Evolutionary conservation across 2,329 filamentous ascomycete genomes (phyloP).

Genomic region (Curvularia sp.): DNA sequence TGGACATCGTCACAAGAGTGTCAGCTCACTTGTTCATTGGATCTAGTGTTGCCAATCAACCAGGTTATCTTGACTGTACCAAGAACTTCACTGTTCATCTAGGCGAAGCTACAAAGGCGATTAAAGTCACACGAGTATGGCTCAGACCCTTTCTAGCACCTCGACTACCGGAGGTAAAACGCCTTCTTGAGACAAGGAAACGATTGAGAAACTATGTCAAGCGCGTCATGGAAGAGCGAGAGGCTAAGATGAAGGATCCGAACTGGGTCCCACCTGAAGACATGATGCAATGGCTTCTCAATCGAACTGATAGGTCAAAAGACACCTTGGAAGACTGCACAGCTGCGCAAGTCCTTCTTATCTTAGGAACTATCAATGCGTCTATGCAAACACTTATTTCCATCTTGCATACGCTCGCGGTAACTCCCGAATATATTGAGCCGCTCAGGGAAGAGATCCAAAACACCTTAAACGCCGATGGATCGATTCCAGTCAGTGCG

Average conservation of each 20-base stretch:
- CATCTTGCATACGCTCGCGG: slow-evolving; percentile 41
- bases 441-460: slow-evolving; percentile 54
- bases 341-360: slow-evolving; percentile 32
- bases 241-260: slow-evolving; percentile 34
- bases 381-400: slow-evolving; percentile 36
- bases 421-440: slow-evolving; percentile 51
- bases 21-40: slow-evolving; percentile 46
- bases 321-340: slow-evolving; percentile 13
- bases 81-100: slow-evolving; percentile 44
- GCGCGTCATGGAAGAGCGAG: slow-evolving; percentile 38
- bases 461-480: slow-evolving; percentile 48
- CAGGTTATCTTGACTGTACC: slow-evolving; percentile 38
- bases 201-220: slow-evolving; percentile 23
- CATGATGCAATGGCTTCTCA: slow-evolving; percentile 49
- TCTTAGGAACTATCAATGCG: slow-evolving; percentile 42
- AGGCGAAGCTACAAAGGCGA: slow-evolving; percentile 34
- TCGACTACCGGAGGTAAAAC: slow-evolving; percentile 34
- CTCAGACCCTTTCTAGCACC: slow-evolving; percentile 35
- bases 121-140: slow-evolving; percentile 37
- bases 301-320: slow-evolving; percentile 20
- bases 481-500: slow-evolving; percentile 36
- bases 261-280: slow-evolving; percentile 46
- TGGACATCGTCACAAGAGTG: slow-evolving; percentile 45
- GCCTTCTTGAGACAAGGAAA: slow-evolving; percentile 27
- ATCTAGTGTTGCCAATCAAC: slow-evolving; percentile 35